These are phyloP conservation scores for Diaporthe velutina DNA, from an alignment of 2,329 filamentous ascomycete species.

Conservation along the genomic window DNA sequence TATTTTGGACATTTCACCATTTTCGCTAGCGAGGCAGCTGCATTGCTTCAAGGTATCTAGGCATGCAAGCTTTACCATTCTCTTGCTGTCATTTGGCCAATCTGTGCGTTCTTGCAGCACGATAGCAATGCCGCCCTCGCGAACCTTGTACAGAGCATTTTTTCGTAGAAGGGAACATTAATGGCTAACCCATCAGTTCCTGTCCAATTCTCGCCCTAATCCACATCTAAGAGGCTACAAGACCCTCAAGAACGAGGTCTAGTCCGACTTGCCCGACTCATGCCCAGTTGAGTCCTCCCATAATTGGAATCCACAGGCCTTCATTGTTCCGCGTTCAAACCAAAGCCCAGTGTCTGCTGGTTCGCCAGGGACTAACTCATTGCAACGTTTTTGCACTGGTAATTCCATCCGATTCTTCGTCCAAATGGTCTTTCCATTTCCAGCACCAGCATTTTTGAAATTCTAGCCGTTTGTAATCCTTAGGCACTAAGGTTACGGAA, in stretches of 20 bases:
- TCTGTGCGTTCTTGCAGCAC: not conserved
- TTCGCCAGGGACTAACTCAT: too few species aligned
- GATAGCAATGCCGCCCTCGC: not conserved
- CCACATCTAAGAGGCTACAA: not conserved
- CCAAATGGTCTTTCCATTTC: too few species aligned
- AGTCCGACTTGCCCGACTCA: not conserved
- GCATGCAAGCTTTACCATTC: not conserved
- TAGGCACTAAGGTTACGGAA: not conserved
- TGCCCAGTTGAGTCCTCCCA: not conserved
- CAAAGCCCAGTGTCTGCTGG: not conserved
- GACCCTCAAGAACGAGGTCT: too few species aligned
- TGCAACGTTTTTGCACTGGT: too few species aligned
- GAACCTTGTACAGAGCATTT: too few species aligned
- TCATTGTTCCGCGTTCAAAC: too few species aligned
- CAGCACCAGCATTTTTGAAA: not conserved
- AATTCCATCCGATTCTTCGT: not conserved
- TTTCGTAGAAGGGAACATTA: not conserved
- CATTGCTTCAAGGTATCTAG: too few species aligned
- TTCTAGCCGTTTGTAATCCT: not conserved
- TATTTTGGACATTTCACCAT: too few species aligned
- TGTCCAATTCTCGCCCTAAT: not conserved
- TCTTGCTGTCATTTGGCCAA: not conserved
- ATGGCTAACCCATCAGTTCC: too few species aligned
- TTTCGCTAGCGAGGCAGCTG: too few species aligned
- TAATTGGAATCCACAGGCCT: not conserved